phyloP scores from a whole-genome alignment of 768 basidiomycete genomes.

The Trametes cubensis region DNA sequence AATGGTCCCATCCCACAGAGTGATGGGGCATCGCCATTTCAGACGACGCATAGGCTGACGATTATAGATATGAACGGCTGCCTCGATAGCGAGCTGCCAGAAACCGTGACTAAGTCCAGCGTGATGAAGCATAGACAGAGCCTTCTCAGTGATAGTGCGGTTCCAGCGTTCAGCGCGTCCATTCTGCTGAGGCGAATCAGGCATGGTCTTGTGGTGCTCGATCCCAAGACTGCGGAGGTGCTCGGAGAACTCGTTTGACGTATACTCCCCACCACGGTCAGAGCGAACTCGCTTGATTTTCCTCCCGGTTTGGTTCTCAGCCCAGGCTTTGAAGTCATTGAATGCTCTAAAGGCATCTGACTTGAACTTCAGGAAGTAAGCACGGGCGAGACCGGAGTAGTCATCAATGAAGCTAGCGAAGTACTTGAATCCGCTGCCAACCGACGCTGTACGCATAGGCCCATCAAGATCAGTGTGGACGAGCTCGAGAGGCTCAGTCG shows the following conservation, averaged over 20 bases:
- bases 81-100: background rate
- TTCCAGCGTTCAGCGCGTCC: background rate
- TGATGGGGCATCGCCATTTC: background rate
- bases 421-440: too few species aligned
- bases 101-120: background rate
- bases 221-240: background rate
- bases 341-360: too few species aligned
- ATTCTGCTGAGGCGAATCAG: background rate
- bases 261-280: too few species aligned
- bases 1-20: background rate
- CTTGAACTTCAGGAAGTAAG: too few species aligned
- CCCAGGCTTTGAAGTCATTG: too few species aligned
- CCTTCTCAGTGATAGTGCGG: background rate
- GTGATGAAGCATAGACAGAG: background rate
- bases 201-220: background rate
- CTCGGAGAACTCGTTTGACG: background rate
- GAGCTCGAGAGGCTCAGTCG: too few species aligned
- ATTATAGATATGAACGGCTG: slow-evolving; percentile 1
- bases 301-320: too few species aligned
- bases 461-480: too few species aligned
- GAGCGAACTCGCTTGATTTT: too few species aligned
- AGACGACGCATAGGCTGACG: background rate
- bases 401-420: too few species aligned
- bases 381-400: too few species aligned
- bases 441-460: too few species aligned